These are phyloP conservation scores for Emergomyces orientalis DNA, from an alignment of 2,329 filamentous ascomycete species.

Conservation along the genomic window DNA sequence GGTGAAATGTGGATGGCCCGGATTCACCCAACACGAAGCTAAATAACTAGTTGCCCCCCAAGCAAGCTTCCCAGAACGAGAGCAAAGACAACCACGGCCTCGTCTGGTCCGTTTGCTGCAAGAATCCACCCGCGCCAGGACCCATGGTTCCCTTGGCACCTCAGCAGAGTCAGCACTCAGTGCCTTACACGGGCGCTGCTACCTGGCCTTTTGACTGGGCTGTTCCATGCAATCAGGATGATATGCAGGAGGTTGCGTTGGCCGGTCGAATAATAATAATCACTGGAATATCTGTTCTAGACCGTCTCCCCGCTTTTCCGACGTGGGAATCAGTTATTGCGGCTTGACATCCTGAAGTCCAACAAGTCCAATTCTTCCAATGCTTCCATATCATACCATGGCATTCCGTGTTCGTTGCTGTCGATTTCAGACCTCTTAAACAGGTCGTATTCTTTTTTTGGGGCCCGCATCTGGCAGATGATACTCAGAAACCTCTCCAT, in stretches of 20 bases:
- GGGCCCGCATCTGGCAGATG: conserved; percentile 2
- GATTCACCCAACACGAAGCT: not conserved
- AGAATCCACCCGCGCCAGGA: conserved; percentile 8
- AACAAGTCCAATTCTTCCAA: too few relatives aligned
- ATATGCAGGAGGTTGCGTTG: conserved; percentile 13
- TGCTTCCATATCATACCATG: not conserved
- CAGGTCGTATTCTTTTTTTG: not conserved
- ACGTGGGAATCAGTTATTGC: not conserved
- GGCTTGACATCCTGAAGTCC: conserved; percentile 1
- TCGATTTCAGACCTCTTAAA: not conserved
- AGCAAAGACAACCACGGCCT: not conserved
- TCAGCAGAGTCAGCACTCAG: not conserved
- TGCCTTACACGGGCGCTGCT: conserved; percentile 9
- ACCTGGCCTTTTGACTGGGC: conserved; percentile 8
- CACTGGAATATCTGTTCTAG: conserved; percentile 9
- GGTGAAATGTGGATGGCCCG: not conserved
- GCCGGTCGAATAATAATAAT: conserved; percentile 8
- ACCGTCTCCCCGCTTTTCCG: conserved; percentile 12
- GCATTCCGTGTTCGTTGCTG: not conserved
- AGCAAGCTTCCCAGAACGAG: not conserved
- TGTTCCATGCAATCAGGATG: conserved; percentile 3
- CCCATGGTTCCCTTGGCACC: conserved; percentile 7
- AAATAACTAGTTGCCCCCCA: not conserved
- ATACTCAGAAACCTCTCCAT: not conserved
- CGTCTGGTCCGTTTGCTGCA: conserved; percentile 6